A percentile compares a stretch with the other conserved stretches of the same genome.
Conservation (phyloP, 2,329 filamentous ascomycete species). For the Penicillium paneum region DNA sequence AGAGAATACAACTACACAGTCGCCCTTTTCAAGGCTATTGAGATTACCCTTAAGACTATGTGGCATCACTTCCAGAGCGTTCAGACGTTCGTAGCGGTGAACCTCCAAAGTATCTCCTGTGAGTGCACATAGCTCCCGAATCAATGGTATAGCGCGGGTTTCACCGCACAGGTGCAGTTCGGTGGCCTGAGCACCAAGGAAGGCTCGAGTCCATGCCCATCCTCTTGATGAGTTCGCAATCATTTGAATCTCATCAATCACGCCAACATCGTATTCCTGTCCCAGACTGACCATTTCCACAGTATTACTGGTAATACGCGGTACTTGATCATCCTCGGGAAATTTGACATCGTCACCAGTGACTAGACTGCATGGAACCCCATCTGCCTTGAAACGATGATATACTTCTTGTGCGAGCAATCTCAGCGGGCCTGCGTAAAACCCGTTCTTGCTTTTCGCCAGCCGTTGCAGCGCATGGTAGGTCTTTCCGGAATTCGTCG, state of each 20-base stretch:
- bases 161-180: constrained; percentile 95
- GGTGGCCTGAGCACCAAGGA: constrained; percentile 79
- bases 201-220: constrained; percentile 90
- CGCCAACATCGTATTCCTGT: constrained; percentile 72
- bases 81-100: constrained; percentile 80
- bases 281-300: constrained; percentile 79
- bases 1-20: constrained; percentile 85
- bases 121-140: constrained; percentile 71
- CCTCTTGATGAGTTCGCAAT: constrained; percentile 75
- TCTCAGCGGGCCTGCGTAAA: constrained; percentile 87
- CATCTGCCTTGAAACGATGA: constrained; percentile 74
- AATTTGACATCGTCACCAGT: constrained; percentile 87
- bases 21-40: constrained; percentile 73
- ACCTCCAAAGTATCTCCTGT: constrained; percentile 80
- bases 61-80: constrained; percentile 66
- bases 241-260: constrained; percentile 99
- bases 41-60: constrained; percentile 63
- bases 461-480: constrained; percentile 87
- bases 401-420: constrained; percentile 94
- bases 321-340: constrained; percentile 53
- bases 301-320: constrained; percentile 74
- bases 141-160: constrained; percentile 72
- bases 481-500: constrained; percentile 97
- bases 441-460: constrained; percentile 69
- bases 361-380: constrained; percentile 71